Base-by-base conservation (phyloP, 345 rosid species). In the Lumnitzera littorea region DNA sequence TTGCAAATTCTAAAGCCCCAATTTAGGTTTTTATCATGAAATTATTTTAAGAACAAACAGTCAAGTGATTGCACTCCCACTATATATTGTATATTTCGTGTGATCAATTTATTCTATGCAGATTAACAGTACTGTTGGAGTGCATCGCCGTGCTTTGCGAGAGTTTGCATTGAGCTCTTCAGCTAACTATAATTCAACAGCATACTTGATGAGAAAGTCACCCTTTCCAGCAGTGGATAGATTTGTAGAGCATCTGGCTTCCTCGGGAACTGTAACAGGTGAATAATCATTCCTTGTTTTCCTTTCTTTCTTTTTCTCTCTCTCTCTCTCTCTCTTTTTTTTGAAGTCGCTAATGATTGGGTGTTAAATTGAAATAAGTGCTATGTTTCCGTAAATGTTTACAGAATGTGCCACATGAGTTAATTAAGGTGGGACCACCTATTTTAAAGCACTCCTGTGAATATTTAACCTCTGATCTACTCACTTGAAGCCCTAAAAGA, bases 191-290 rank as follows among this genome's bases (percentile, higher is more conserved):
- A 58, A 75, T 56, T 68, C 96, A 49, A 62, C 69, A 7, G 62
- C 88, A 4, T 83, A 67, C 67, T 63, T 64, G 4, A 75, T 51
- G 68, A 88, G 91, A 25, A 87, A 84, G 73, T 88, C 99, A 24
- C 99, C 91, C 11, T 90, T 88, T 74, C 95, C 91, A 10, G 71
- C 59, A 47, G 67, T 94, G 78, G 99, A 94, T 80, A 76, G 78
- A 61, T 90, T 90, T 72, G 64, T 94, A 60, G 90, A 81, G 71
- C 84, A 84, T 16, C 72, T 86, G 53, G 91, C 91, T 25, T 78
- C 97, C 60, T 66, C 53, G 41, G 91, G 86, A 66, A 75, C 77
- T 67, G 75, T 71, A 70, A 65, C 95, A 76, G 99, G 97, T 94
- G 57, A 24, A 76, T 43, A n/a, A 61, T 65, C 62, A 52, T 17